phyloP scores from a whole-genome alignment of 2,329 filamentous ascomycete genomes.

The Sclerotinia glacialis region DNA sequence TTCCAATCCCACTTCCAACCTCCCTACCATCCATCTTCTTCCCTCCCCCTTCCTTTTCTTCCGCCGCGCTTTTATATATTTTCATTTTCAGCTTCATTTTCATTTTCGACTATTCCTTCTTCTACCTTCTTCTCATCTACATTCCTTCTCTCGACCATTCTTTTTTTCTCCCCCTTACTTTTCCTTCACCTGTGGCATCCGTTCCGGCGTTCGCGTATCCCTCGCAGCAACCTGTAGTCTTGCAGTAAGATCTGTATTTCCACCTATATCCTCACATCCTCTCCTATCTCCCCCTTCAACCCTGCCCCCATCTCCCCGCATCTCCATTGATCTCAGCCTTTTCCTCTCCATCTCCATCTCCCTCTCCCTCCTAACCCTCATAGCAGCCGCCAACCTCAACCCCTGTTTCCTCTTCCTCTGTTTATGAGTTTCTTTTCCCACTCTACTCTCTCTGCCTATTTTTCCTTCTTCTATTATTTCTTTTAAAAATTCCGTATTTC shows the following conservation, averaged over 20 bases:
- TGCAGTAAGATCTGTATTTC: no score
- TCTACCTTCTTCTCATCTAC: no score
- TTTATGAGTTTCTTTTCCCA: background rate
- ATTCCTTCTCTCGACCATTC: background rate
- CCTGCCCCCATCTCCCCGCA: no score
- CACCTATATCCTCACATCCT: no score
- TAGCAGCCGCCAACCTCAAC: constrained; percentile 4
- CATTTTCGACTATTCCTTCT: no score
- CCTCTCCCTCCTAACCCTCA: background rate
- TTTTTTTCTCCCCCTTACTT: background rate
- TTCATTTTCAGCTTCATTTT: no score
- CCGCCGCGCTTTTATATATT: no score
- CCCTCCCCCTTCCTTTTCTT: background rate
- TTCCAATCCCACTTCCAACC: no score
- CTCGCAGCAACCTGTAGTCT: background rate
- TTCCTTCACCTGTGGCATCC: background rate
- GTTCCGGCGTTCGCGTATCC: background rate
- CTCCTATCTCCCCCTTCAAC: background rate
- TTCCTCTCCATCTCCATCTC: no score
- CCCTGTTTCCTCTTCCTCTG: constrained; percentile 1
- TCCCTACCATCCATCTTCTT: background rate
- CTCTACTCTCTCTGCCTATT: background rate
- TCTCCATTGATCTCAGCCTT: no score
- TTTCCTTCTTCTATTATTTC: background rate
- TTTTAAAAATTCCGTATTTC: background rate